Conservation (phyloP, 768 basidiomycete species). For the Gymnopilus dilepis region DNA sequence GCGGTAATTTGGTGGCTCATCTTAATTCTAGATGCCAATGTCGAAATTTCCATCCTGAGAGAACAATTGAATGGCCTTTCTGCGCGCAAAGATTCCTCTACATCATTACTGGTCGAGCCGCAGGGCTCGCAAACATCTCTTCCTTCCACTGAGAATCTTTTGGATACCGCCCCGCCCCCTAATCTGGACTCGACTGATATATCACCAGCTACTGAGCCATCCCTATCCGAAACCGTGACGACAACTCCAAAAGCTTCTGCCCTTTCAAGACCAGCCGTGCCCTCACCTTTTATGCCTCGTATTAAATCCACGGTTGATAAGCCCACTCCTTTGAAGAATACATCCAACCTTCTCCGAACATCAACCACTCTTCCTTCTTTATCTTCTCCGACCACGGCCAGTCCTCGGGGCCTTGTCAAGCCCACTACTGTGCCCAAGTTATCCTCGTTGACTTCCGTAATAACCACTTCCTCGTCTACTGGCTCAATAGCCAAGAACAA, state of each 20-base stretch:
- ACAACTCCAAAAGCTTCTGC: slow-evolving; percentile 41
- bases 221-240: slow-evolving; percentile 32
- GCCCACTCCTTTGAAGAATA: slow-evolving; percentile 45
- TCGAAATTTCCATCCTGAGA: slow-evolving; percentile 82
- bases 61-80: slow-evolving; percentile 64
- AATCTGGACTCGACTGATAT: slow-evolving; percentile 33
- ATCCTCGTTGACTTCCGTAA: slow-evolving; percentile 34
- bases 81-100: slow-evolving; percentile 18
- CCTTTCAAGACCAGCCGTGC: slow-evolving; percentile 42
- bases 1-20: slow-evolving; percentile 17
- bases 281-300: slow-evolving; percentile 55
- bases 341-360: slow-evolving; percentile 49
- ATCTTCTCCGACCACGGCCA: slow-evolving; percentile 46
- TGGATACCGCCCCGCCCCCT: slow-evolving; percentile 30
- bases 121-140: slow-evolving; percentile 16
- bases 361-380: slow-evolving; percentile 62
- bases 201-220: slow-evolving; percentile 29
- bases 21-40: slow-evolving; percentile 69
- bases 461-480: slow-evolving; percentile 46
- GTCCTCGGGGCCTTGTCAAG: slow-evolving; percentile 55
- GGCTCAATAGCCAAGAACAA: slow-evolving; percentile 70
- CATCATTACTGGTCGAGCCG: slow-evolving; percentile 24
- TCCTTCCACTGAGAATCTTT: slow-evolving; percentile 29
- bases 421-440: slow-evolving; percentile 47
- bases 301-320: slow-evolving; percentile 48